A percentile compares a stretch with the other conserved stretches of the same genome.
Conservation (phyloP, 1,139 yeast genomes). For the Hansenula lynferdii region DNA sequence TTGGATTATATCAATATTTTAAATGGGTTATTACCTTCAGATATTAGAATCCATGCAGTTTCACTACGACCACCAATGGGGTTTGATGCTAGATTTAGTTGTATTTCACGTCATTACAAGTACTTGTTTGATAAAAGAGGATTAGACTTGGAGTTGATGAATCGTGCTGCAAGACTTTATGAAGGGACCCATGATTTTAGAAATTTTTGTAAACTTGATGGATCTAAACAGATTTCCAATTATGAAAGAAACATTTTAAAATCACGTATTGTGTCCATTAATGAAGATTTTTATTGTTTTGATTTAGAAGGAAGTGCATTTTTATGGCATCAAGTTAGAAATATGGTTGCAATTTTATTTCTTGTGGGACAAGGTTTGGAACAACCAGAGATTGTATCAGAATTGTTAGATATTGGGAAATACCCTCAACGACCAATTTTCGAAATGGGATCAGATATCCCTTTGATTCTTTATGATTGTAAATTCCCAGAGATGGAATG, state of each 20-base stretch:
- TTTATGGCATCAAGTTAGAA: constrained; percentile 97
- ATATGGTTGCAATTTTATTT: constrained; percentile 84
- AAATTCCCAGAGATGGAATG: constrained; percentile 65
- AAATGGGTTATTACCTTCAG: constrained; percentile 74
- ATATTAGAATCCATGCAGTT: constrained; percentile 76
- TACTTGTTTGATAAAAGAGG: constrained; percentile 59
- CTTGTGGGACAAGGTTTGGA: constrained; percentile 80
- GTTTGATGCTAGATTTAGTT: constrained; percentile 93
- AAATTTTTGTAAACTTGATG: constrained; percentile 92
- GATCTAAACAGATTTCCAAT: constrained; percentile 85
- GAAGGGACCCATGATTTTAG: constrained; percentile 87
- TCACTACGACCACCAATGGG: constrained; percentile 76
- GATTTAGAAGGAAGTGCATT: constrained; percentile 88
- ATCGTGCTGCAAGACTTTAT: constrained; percentile 57
- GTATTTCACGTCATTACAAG: constrained; percentile 76
- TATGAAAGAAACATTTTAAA: constrained; percentile 54
- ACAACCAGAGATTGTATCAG: constrained; percentile 46
- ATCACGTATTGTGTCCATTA: constrained; percentile 43
- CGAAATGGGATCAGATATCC: constrained; percentile 92
- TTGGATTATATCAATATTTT: constrained; percentile 71
- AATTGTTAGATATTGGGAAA: constrained; percentile 52
- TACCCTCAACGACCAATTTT: constrained; percentile 73
- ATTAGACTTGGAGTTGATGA: constrained; percentile 65
- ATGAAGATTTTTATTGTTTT: constrained; percentile 52
- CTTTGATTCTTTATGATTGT: constrained; percentile 84